phyloP scores from a whole-genome alignment of 164 flowering plant genomes.

The Cinnamomum micranthum region DNA sequence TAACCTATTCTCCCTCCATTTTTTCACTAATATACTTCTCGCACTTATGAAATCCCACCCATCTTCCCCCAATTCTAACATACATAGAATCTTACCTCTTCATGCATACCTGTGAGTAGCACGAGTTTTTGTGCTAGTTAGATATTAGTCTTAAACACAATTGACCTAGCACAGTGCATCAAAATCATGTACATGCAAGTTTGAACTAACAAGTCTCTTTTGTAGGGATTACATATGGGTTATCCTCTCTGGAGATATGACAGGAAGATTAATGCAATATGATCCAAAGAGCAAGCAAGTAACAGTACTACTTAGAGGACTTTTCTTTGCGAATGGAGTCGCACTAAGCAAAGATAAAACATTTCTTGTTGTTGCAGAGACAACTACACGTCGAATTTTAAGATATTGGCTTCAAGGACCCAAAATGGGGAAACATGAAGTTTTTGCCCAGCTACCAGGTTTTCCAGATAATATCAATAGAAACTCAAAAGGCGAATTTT shows the following conservation, averaged over 20 bases:
- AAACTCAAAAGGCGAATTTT: conserved; percentile 22
- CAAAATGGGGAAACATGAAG: conserved; percentile 7
- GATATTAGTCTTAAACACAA: too few species aligned
- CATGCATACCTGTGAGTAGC: too few species aligned
- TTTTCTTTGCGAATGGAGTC: conserved; percentile 41
- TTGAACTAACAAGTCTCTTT: neutral
- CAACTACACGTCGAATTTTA: conserved; percentile 38
- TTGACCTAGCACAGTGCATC: too few species aligned
- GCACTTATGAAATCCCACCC: too few species aligned
- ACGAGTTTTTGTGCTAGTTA: too few species aligned
- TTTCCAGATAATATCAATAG: conserved; percentile 24
- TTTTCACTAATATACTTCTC: too few species aligned
- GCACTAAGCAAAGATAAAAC: conserved; percentile 28
- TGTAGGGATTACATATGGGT: neutral
- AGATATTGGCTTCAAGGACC: conserved; percentile 14
- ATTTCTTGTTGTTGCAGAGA: conserved; percentile 41
- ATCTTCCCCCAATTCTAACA: too few species aligned
- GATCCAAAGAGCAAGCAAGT: conserved; percentile 20
- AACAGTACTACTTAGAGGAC: conserved; percentile 17
- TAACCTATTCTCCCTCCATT: too few species aligned
- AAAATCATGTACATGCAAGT: too few species aligned
- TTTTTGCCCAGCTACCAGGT: conserved; percentile 12
- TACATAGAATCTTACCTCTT: too few species aligned
- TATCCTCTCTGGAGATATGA: conserved; percentile 23
- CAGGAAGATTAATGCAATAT: conserved; percentile 40